These are phyloP conservation scores for Lagenaria siceraria DNA, from an alignment of 306 rosid species.

Conservation along the genomic window DNA sequence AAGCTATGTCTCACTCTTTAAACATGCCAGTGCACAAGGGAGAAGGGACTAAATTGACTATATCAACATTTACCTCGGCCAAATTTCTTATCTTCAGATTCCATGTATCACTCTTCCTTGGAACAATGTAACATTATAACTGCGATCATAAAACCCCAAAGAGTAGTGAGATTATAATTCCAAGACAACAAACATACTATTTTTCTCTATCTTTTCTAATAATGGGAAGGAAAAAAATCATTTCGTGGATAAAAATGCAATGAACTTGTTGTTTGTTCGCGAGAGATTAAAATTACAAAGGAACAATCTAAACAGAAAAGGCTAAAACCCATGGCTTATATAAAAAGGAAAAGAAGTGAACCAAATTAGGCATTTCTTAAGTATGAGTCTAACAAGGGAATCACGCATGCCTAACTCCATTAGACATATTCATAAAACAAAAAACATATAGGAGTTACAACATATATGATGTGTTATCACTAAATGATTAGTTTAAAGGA, in stretches of 20 bases:
- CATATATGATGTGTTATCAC: not conserved
- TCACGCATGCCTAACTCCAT: not conserved
- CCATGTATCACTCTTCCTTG: constrained; percentile 8
- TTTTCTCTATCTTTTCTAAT: not conserved
- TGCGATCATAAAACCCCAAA: not conserved
- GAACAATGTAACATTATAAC: constrained; percentile 6
- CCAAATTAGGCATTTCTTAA: not conserved
- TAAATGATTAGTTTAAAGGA: not conserved
- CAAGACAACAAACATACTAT: not conserved
- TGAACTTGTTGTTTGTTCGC: not conserved
- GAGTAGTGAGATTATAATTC: not conserved
- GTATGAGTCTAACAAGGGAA: not conserved
- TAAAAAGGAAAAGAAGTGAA: not conserved
- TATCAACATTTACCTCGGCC: constrained; percentile 6
- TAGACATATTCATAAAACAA: not conserved
- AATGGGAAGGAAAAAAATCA: not conserved
- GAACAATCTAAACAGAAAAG: not conserved
- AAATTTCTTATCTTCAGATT: constrained; percentile 8
- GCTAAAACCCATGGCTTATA: not conserved
- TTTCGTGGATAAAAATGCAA: not conserved
- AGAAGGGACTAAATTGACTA: not conserved
- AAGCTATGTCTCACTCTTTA: not conserved
- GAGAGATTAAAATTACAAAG: not conserved
- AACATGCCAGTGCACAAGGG: not conserved
- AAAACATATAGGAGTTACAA: not conserved